Percentiles rank a stretch among this genome's conserved stretches.
Evolutionary conservation across 75 land plant genomes (phyloP).

Genomic region (Picea glauca): DNA sequence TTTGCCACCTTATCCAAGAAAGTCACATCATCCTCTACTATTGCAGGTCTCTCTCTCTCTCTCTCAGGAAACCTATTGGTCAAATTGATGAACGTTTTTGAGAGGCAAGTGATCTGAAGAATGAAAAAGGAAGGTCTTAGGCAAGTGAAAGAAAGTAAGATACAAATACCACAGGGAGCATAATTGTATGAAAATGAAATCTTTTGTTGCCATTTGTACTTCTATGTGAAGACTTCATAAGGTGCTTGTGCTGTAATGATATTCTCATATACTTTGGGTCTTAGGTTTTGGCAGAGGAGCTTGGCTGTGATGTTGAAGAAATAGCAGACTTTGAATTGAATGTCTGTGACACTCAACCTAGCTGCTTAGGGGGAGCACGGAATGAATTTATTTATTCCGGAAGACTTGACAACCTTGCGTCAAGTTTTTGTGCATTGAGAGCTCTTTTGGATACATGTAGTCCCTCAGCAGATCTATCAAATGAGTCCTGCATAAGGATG

Average conservation of each 20-base stretch:
- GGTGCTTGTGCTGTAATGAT: neutral
- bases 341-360: constrained; percentile 94
- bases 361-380: constrained; percentile 92
- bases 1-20: constrained; percentile 25
- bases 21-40: constrained; percentile 74
- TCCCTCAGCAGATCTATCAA: constrained; percentile 38
- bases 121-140: neutral
- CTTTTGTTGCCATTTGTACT: neutral
- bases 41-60: constrained; percentile 54
- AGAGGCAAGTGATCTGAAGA: neutral
- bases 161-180: neutral
- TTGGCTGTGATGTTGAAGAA: constrained; percentile 58
- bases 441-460: constrained; percentile 77
- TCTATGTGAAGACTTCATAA: neutral
- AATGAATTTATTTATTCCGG: constrained; percentile 96
- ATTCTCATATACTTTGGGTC: constrained; percentile 13
- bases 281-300: constrained; percentile 79
- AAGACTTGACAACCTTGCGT: constrained; percentile 91
- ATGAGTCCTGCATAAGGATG: constrained; percentile 79
- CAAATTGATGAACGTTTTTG: neutral
- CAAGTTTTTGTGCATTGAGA: constrained; percentile 83
- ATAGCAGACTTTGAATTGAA: constrained; percentile 76
- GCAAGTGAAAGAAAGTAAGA: neutral
- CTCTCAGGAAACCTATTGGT: neutral
- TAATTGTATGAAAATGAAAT: neutral